Evolutionary conservation across 108 stramenopile species (phyloP).

Genomic region (Discostella pseudostelligera): DNA sequence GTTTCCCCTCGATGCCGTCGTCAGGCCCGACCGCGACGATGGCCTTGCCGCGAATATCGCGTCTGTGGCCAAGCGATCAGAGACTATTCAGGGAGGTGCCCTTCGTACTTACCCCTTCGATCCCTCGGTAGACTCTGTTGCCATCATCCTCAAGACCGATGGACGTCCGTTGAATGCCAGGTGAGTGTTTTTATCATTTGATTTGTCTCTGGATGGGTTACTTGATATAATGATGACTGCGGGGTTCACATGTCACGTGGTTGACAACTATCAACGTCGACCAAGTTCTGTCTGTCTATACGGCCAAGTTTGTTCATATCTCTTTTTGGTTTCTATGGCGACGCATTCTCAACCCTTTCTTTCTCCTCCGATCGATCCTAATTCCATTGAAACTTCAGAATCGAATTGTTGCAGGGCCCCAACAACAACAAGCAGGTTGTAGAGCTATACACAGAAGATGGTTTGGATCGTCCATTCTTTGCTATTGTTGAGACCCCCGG

Average conservation of each 20-base stretch:
- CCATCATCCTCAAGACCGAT: slow-evolving; percentile 67
- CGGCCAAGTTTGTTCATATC: too few relatives aligned
- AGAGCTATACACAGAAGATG: slow-evolving; percentile 83
- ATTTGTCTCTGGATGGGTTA: too few relatives aligned
- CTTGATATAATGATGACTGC: too few relatives aligned
- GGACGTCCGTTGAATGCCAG: slow-evolving; percentile 77
- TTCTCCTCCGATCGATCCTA: too few relatives aligned
- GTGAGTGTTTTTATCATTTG: not conserved
- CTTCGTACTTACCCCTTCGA: slow-evolving; percentile 70
- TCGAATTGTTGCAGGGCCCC: slow-evolving; percentile 82
- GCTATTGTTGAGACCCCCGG: slow-evolving; percentile 77
- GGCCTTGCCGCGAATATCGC: slow-evolving; percentile 48
- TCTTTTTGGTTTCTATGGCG: too few relatives aligned
- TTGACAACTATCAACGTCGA: too few relatives aligned
- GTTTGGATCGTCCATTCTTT: slow-evolving; percentile 79
- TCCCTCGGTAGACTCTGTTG: slow-evolving; percentile 68
- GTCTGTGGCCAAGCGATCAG: slow-evolving; percentile 45
- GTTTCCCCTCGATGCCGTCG: slow-evolving; percentile 71
- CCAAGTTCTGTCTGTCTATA: too few relatives aligned
- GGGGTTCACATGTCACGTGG: too few relatives aligned
- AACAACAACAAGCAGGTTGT: slow-evolving; percentile 89
- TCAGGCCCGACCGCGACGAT: slow-evolving; percentile 58
- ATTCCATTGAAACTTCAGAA: too few relatives aligned
- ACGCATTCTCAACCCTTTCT: too few relatives aligned
- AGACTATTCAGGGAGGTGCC: slow-evolving; percentile 77